Base-by-base conservation (phyloP, 805 yeast genomes). In the Nakazawaea holstii region DNA sequence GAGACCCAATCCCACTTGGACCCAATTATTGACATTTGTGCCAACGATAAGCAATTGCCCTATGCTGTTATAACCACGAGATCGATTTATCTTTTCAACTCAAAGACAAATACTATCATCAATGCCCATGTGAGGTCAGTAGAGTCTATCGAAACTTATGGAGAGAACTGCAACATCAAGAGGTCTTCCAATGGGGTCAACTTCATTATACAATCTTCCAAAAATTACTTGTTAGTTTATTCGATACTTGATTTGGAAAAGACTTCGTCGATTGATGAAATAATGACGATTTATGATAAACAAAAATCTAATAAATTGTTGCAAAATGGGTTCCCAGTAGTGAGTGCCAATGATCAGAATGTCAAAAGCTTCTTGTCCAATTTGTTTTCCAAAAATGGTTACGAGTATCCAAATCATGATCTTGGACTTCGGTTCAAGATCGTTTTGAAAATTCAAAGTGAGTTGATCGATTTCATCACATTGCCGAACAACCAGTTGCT, bases 111-210 rank as follows among this genome's bases (percentile, higher is more conserved):
- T 41, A 61, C 74, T 11, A 79, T 82, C 1, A 60, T 79, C 4
- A 72, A 76, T 8, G 68, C 69, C 2, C 79, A 77, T 53, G 60
- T 66, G 6, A 59, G 86, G 46, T 61, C 74, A 0, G 55, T 56
- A 20, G 64, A 66, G 17, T 74, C 82, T 3, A 49, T 80, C 13
- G 62, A 66, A 26, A 61, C 62, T 17, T 74, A 72, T 61, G 87
- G 87, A 1, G 48, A 54, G 8, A 80, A 80, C 57, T 40, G 55
- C 26, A 55, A 61, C 24, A 56, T 78, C 8, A 56, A 58, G 36
- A 59, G 72, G 32, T 64, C 75, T 1, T 72, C 74, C 30, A 69
- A 73, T 46, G 66, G 74, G 11, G 61, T 65, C 38, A 60, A 60
- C 33, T 57, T 75, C 48, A 71, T 75, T 39, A 59, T 75, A 7